Evolutionary conservation across 257 asterid species (phyloP), one percentile per base, ranked within the genome.

Genomic region (Salvia rosmarinus): DNA sequence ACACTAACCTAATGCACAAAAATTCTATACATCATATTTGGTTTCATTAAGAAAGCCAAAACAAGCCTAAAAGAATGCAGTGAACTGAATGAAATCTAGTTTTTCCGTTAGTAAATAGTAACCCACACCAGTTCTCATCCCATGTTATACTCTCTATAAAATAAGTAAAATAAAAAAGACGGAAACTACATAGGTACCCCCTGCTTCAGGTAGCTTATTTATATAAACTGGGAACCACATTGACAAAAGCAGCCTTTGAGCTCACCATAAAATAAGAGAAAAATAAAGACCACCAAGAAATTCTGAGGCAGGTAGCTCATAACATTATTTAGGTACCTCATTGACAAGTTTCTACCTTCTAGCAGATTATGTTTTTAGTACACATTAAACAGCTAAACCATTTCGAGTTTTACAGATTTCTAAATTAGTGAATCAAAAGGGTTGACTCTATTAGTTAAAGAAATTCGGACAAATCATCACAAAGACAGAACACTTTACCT

Each of bases 401-500:
- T 10, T 40, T 21, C 10, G 37, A n/a, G 61, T 28, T 62, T 23
- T 21, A 23, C 28, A 21, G 65, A 40, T 60, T 44, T 64, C 32
- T 37, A 64, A 52, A 47, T 23, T 42, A 77, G 46, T 46, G 19
- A 20, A 66, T 14, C 37, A 28, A 35, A 23, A 37, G 28, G 3
- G 11, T 39, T 16, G 67, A 17, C 56, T 70, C 44, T 14, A 8
- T 7, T 6, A 9, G 47, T 40, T 59, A 17, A n/a, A 72, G 58
- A 64, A 75, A 64, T 19, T 73, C 32, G 13, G 35, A 40, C 64
- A 68, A 71, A 73, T 67, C 47, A 67, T 54, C 51, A 52, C 7
- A 51, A 19, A 9, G 40, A 43, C 54, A 40, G 70, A 63, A 72
- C 57, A 52, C 65, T 30, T 50, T 77, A 93, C 98, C 98, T 75